These are phyloP conservation scores for Suillus subaureus DNA, from an alignment of 768 basidiomycete genomes.

Conservation along the genomic window DNA sequence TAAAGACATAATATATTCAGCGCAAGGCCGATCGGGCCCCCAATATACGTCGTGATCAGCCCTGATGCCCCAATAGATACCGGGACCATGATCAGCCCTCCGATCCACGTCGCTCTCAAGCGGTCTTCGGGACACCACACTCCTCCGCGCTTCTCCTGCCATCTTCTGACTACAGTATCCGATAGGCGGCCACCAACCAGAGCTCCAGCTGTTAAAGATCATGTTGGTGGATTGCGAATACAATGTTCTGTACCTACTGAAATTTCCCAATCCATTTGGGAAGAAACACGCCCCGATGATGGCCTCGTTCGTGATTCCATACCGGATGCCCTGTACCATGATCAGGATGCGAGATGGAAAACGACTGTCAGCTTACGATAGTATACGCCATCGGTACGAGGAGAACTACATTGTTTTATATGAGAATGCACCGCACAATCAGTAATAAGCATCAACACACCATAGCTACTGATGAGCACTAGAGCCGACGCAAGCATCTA, in stretches of 20 bases:
- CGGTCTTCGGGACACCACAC: conserved; percentile 67
- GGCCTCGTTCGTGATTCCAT: conserved; percentile 57
- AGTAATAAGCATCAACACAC: background rate
- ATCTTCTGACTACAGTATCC: conserved; percentile 49
- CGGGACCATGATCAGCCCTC: conserved; percentile 48
- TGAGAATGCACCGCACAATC: conserved; percentile 30
- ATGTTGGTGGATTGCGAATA: background rate
- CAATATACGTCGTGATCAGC: conserved; percentile 47
- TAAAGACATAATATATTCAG: conserved; percentile 56
- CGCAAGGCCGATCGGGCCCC: conserved; percentile 46
- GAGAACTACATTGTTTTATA: conserved; percentile 30
- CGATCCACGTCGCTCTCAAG: conserved; percentile 48
- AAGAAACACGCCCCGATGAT: conserved; percentile 61
- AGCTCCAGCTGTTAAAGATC: conserved; percentile 47
- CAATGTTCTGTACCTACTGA: conserved; percentile 41
- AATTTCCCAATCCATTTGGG: conserved; percentile 58
- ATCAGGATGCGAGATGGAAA: background rate
- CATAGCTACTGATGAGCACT: background rate
- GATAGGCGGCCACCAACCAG: conserved; percentile 58
- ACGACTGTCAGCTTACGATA: conserved; percentile 42
- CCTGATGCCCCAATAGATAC: conserved; percentile 49
- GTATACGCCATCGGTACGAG: conserved; percentile 61
- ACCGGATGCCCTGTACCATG: conserved; percentile 48
- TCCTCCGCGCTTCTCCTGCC: conserved; percentile 49
- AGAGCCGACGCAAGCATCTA: background rate